Percentiles rank a stretch among this genome's conserved stretches.
phyloP scores from a whole-genome alignment of 2,329 filamentous ascomycete species.

The Monilinia vaccinii-corymbosi region DNA sequence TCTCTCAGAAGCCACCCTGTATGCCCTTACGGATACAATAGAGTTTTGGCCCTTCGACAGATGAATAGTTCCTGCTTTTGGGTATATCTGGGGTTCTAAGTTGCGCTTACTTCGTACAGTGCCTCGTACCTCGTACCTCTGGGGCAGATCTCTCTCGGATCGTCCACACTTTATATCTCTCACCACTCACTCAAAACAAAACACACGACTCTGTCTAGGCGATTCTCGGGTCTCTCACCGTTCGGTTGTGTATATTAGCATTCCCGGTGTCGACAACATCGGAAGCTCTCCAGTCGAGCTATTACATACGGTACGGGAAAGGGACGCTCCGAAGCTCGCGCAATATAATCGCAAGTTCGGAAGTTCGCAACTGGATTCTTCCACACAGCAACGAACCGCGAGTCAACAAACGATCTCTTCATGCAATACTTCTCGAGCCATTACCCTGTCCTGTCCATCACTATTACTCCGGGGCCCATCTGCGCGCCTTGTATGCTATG shows the following conservation, averaged over 20 bases:
- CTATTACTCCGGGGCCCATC: background rate
- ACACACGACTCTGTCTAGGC: background rate
- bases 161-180: background rate
- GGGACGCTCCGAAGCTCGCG: background rate
- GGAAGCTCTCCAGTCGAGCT: background rate
- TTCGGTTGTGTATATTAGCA: background rate
- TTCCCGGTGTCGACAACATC: background rate
- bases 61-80: background rate
- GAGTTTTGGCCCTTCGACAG: background rate
- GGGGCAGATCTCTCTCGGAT: background rate
- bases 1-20: background rate
- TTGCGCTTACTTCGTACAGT: background rate
- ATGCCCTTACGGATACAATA: background rate
- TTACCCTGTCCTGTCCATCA: background rate
- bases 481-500: constrained; percentile 17
- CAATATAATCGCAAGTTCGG: background rate
- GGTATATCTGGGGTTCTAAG: background rate
- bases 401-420: background rate
- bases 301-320: background rate
- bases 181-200: background rate
- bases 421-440: background rate
- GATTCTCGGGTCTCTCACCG: background rate
- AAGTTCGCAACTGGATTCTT: background rate
- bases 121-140: background rate
- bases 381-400: background rate